Conservation (phyloP, 768 basidiomycete genomes). For the Candolleomyces efflorescens region DNA sequence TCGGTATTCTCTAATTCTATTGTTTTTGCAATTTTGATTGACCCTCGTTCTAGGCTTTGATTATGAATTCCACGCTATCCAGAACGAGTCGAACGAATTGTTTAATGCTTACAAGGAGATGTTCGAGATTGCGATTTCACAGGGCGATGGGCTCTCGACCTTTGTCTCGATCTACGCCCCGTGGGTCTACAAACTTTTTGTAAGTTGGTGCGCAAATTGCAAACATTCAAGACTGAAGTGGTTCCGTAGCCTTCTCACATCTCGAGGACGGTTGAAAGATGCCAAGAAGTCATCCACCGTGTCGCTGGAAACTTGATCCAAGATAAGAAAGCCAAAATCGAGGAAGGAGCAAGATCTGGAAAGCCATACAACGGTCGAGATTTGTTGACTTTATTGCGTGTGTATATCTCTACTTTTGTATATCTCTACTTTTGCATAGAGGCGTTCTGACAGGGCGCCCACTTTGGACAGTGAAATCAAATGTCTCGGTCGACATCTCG, state of each 20-base stretch:
- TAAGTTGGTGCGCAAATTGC: constrained; percentile 29
- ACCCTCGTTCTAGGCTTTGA: constrained; percentile 57
- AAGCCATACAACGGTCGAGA: constrained; percentile 61
- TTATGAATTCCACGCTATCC: constrained; percentile 82
- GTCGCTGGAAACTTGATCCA: constrained; percentile 75
- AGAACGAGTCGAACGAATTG: constrained; percentile 73
- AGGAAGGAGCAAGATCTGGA: constrained; percentile 52
- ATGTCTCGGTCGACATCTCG: constrained; percentile 65
- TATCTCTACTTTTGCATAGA: no score
- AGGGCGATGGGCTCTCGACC: constrained; percentile 40
- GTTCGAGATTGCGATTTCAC: constrained; percentile 71
- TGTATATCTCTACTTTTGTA: constrained; percentile 27
- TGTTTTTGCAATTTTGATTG: neutral
- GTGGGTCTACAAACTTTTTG: constrained; percentile 47
- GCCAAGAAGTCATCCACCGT: constrained; percentile 58
- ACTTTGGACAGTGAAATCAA: constrained; percentile 67
- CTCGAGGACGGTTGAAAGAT: constrained; percentile 45
- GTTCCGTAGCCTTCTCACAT: constrained; percentile 48
- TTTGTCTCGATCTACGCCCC: constrained; percentile 59
- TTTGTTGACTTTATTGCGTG: constrained; percentile 71
- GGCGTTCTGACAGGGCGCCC: neutral
- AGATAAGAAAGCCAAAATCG: constrained; percentile 72
- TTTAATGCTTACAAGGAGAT: constrained; percentile 81
- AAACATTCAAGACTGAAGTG: neutral
- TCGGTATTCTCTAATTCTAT: constrained; percentile 22